Conservation (phyloP, 208 protist genomes). For the Novymonas esmeraldas region DNA sequence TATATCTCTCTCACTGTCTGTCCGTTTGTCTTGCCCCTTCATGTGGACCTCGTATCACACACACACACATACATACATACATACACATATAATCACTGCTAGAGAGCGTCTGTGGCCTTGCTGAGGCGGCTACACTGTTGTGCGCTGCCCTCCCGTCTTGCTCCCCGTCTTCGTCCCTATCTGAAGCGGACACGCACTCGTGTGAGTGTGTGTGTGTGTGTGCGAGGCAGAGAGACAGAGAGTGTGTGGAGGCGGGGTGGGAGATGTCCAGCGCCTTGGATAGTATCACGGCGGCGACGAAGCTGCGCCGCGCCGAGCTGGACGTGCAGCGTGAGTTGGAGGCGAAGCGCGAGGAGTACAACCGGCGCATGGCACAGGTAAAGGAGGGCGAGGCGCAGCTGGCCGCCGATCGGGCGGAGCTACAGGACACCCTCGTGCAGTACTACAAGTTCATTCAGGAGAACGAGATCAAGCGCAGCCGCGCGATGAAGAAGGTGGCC, state of each 20-base stretch:
- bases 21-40: not conserved
- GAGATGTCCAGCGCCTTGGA: conserved; percentile 84
- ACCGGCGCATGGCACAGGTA: conserved; percentile 82
- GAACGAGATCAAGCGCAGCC: conserved; percentile 91
- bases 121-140: not conserved
- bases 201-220: not conserved
- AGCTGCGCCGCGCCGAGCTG: conserved; percentile 80
- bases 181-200: not conserved
- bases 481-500: conserved; percentile 86
- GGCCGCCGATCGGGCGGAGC: conserved; percentile 67
- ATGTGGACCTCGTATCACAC: no score
- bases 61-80: not conserved
- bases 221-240: not conserved
- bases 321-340: conserved; percentile 91
- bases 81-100: not conserved
- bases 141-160: not conserved
- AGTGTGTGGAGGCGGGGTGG: not conserved
- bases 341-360: conserved; percentile 84
- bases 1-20: not conserved
- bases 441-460: conserved; percentile 96
- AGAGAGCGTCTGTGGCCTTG: not conserved
- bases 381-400: conserved; percentile 84
- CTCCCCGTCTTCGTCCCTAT: not conserved
- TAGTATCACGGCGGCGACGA: conserved; percentile 90
- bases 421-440: conserved; percentile 92